These are phyloP conservation scores for Ustilago xerochloae DNA, from an alignment of 1,284 basidiomycete genomes.

Conservation along the genomic window DNA sequence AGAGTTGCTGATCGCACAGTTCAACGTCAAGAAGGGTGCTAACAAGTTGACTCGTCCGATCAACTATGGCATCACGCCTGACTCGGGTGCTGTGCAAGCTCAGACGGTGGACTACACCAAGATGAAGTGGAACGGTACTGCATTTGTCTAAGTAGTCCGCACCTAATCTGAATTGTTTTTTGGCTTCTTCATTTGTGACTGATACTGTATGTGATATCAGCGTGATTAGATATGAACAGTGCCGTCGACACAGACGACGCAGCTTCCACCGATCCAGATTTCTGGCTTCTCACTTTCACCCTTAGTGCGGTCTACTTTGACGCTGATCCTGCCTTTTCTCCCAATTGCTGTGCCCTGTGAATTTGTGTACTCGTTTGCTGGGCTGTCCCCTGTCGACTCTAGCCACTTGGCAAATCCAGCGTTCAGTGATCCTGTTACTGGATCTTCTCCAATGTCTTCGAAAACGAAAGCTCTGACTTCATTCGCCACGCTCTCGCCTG, in stretches of 20 bases:
- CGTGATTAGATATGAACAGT: conserved; percentile 22
- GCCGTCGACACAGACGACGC: conserved; percentile 47
- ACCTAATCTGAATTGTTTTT: background rate
- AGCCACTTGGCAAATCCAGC: conserved; percentile 58
- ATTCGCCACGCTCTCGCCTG: conserved; percentile 22
- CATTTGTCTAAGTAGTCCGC: conserved; percentile 24
- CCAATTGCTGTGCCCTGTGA: conserved; percentile 50
- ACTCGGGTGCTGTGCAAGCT: conserved; percentile 43
- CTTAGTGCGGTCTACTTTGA: conserved; percentile 21
- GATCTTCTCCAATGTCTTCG: conserved; percentile 51
- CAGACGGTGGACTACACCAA: conserved; percentile 46
- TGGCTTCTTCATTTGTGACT: background rate
- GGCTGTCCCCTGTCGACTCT: conserved; percentile 25
- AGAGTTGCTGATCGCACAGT: conserved; percentile 67
- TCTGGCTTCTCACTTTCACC: conserved; percentile 13
- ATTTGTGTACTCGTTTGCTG: conserved; percentile 31
- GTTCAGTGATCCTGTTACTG: conserved; percentile 61
- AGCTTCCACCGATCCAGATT: conserved; percentile 56
- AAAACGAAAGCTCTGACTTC: conserved; percentile 52
- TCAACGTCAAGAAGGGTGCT: conserved; percentile 69
- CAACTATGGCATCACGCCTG: conserved; percentile 69
- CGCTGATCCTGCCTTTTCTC: conserved; percentile 43
- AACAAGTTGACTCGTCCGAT: conserved; percentile 75
- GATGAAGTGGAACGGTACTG: conserved; percentile 53
- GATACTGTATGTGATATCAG: background rate